Evolutionary conservation across 1,284 basidiomycete genomes (phyloP).

Genomic region (Ganoderma sinense): DNA sequence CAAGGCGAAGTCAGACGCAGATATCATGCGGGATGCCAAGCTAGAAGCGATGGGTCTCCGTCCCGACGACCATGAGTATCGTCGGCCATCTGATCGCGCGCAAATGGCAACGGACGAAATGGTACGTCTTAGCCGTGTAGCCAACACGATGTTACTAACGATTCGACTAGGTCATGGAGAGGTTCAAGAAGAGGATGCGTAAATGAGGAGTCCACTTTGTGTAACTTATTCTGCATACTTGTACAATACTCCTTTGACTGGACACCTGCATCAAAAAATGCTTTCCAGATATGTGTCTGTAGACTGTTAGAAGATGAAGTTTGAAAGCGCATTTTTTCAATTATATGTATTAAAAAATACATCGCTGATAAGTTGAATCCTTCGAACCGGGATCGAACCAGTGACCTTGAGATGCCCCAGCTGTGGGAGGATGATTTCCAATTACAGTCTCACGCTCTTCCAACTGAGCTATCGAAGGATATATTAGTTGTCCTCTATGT

Average conservation of each 20-base stretch:
- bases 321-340: too few relatives aligned
- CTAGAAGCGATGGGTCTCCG: slow-evolving; percentile 82
- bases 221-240: slow-evolving; percentile 11
- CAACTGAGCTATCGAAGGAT: slow-evolving; percentile 30
- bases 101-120: slow-evolving; percentile 93
- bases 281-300: background rate
- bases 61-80: slow-evolving; percentile 56
- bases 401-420: slow-evolving; percentile 17
- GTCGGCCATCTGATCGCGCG: slow-evolving; percentile 59
- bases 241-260: background rate
- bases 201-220: slow-evolving; percentile 47
- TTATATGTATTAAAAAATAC: too few relatives aligned
- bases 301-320: too few relatives aligned
- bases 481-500: too few relatives aligned
- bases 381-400: slow-evolving; percentile 26
- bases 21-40: slow-evolving; percentile 86
- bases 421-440: background rate
- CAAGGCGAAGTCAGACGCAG: slow-evolving; percentile 83
- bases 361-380: too few relatives aligned
- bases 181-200: slow-evolving; percentile 88
- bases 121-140: slow-evolving; percentile 53
- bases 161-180: slow-evolving; percentile 75
- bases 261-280: background rate
- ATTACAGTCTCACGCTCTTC: slow-evolving; percentile 30
- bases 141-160: background rate